Conservation (phyloP, 108 stramenopile species). For the Cyclostephanos tholiformis region DNA sequence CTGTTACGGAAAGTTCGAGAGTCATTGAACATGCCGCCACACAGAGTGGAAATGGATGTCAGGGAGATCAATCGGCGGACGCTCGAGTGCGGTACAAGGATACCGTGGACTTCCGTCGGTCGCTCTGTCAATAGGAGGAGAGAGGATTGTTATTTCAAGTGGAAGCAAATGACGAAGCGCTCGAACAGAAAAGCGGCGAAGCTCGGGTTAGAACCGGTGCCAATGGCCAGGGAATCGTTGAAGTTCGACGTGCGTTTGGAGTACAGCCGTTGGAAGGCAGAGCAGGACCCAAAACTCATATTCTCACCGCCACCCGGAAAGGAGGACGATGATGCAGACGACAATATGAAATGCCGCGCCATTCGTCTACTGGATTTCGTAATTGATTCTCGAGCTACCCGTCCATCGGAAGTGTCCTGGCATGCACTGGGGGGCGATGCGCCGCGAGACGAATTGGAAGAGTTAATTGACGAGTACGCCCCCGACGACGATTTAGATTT, state of each 20-base stretch:
- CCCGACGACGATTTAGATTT: constrained; percentile 39
- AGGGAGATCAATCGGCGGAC: constrained; percentile 56
- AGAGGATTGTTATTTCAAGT: constrained; percentile 42
- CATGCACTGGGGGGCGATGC: constrained; percentile 19
- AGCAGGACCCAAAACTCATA: constrained; percentile 21
- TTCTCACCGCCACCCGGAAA: constrained; percentile 14
- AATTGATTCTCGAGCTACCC: constrained; percentile 25
- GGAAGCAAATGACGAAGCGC: constrained; percentile 71
- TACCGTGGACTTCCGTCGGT: constrained; percentile 70
- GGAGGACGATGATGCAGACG: not conserved
- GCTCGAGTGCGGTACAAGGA: constrained; percentile 35
- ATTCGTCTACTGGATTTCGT: constrained; percentile 22
- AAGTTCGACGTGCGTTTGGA: constrained; percentile 36
- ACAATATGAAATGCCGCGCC: constrained; percentile 8
- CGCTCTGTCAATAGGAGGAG: constrained; percentile 21
- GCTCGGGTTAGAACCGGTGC: constrained; percentile 30
- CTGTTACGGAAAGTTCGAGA: constrained; percentile 61
- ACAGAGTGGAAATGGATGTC: constrained; percentile 49
- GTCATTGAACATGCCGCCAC: constrained; percentile 35
- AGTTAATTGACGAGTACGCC: constrained; percentile 56
- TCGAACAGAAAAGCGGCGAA: constrained; percentile 63
- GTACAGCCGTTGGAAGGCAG: constrained; percentile 36
- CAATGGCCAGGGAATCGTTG: constrained; percentile 18
- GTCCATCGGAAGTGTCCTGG: constrained; percentile 34
- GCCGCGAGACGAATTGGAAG: constrained; percentile 48